phyloP scores from a whole-genome alignment of 176 grass and related monocot species.

The Musa beccarii region DNA sequence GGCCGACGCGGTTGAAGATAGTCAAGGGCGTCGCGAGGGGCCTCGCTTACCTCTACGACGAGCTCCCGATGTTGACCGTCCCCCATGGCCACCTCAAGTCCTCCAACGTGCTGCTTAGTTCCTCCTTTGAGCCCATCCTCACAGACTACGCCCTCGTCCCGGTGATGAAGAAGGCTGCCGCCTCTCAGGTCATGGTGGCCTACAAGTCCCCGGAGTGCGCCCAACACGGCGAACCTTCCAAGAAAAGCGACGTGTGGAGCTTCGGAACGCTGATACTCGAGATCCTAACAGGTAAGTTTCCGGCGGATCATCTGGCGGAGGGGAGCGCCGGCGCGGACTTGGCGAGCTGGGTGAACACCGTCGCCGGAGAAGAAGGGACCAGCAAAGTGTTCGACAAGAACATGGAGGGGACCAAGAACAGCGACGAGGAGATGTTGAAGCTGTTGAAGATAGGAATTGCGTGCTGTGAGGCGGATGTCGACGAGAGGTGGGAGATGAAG shows the following conservation, averaged over 20 bases:
- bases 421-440: conserved; percentile 2
- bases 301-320: background rate
- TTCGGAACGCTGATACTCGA: conserved; percentile 8
- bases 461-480: background rate
- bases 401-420: background rate
- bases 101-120: conserved; percentile 12
- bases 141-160: conserved; percentile 6
- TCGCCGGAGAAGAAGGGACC: background rate
- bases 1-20: background rate
- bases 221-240: background rate
- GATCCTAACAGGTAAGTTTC: conserved; percentile 11
- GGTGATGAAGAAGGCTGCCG: background rate
- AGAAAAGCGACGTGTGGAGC: conserved; percentile 17
- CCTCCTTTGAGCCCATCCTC: conserved; percentile 4
- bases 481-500: conserved; percentile 2
- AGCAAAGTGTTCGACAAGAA: conserved; percentile 11
- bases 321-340: background rate
- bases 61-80: background rate
- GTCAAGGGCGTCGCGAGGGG: conserved; percentile 3
- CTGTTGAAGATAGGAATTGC: conserved; percentile 3
- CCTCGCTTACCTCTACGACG: conserved; percentile 1
- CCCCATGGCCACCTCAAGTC: conserved; percentile 16
- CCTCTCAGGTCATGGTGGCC: conserved; percentile 14
- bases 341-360: conserved; percentile 3
- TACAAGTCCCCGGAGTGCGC: conserved; percentile 20